These are phyloP conservation scores for Scutellaria barbata DNA, from an alignment of 257 asterid genomes.

Conservation along the genomic window DNA sequence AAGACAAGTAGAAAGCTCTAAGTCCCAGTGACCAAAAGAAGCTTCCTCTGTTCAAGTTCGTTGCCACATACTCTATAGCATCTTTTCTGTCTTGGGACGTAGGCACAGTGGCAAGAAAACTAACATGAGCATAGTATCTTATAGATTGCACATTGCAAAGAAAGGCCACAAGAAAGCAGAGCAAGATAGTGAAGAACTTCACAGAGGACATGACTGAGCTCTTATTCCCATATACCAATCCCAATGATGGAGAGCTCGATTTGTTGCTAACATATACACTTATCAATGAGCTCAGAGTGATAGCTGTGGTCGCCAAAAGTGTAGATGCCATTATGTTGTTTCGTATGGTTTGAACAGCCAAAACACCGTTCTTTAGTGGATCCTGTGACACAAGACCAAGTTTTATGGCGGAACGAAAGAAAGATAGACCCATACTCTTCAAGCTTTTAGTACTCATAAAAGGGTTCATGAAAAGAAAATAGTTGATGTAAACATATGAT, in stretches of 20 bases:
- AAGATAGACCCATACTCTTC: no score
- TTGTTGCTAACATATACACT: constrained; percentile 73
- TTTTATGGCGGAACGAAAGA: no score
- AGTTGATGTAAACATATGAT: no score
- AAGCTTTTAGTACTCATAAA: no score
- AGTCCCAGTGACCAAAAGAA: constrained; percentile 84
- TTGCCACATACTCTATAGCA: constrained; percentile 65
- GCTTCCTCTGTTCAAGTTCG: constrained; percentile 68
- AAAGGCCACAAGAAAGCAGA: constrained; percentile 83
- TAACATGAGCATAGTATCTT: constrained; percentile 80
- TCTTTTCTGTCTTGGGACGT: constrained; percentile 50
- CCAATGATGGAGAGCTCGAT: constrained; percentile 48
- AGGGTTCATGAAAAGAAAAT: no score
- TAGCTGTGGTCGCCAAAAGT: constrained; percentile 80
- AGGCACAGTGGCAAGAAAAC: constrained; percentile 77
- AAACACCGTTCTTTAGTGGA: constrained; percentile 75
- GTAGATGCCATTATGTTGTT: constrained; percentile 98
- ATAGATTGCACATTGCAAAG: constrained; percentile 75
- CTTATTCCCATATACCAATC: constrained; percentile 50
- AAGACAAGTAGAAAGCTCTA: constrained; percentile 78
- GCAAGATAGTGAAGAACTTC: constrained; percentile 67
- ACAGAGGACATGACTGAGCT: constrained; percentile 52
- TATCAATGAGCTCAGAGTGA: constrained; percentile 87
- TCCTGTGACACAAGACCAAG: constrained; percentile 52
- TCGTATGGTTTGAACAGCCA: constrained; percentile 85